Evolutionary conservation across 202 grass and related monocot genomes (phyloP).

Genomic region (Bolboschoenoplectus hybrid): DNA sequence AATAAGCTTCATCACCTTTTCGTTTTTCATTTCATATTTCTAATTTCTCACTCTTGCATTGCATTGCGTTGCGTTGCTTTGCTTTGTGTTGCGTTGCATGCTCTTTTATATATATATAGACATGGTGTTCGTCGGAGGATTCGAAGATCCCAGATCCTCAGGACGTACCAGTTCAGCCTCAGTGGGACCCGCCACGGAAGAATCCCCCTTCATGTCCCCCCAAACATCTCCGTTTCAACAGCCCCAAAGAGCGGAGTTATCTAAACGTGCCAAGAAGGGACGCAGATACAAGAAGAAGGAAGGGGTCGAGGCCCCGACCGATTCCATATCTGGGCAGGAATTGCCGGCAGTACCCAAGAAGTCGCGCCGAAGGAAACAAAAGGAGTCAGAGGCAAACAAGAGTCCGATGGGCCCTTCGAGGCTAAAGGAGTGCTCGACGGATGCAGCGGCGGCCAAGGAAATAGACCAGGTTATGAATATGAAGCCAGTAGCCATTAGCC

Average conservation of each 20-base stretch:
- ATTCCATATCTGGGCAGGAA: conserved; percentile 32
- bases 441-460: background rate
- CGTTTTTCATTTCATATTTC: background rate
- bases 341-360: conserved; percentile 28
- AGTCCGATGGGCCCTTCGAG: background rate
- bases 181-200: background rate
- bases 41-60: background rate
- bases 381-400: background rate
- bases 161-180: conserved; percentile 28
- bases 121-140: conserved; percentile 28
- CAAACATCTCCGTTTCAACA: conserved; percentile 4
- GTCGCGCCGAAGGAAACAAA: conserved; percentile 22
- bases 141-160: background rate
- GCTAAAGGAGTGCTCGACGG: conserved; percentile 28
- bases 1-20: too few species aligned
- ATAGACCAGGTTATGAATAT: conserved; percentile 11
- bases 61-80: too few species aligned
- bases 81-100: too few species aligned
- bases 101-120: background rate
- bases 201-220: conserved; percentile 5
- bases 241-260: background rate
- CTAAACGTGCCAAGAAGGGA: background rate
- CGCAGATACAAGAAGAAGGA: conserved; percentile 40
- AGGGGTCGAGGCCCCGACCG: conserved; percentile 8
- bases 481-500: background rate